Percentiles rank a stretch among this genome's conserved stretches.
Evolutionary conservation across 2,329 filamentous ascomycete genomes (phyloP).

Genomic region (Fusarium palustre): DNA sequence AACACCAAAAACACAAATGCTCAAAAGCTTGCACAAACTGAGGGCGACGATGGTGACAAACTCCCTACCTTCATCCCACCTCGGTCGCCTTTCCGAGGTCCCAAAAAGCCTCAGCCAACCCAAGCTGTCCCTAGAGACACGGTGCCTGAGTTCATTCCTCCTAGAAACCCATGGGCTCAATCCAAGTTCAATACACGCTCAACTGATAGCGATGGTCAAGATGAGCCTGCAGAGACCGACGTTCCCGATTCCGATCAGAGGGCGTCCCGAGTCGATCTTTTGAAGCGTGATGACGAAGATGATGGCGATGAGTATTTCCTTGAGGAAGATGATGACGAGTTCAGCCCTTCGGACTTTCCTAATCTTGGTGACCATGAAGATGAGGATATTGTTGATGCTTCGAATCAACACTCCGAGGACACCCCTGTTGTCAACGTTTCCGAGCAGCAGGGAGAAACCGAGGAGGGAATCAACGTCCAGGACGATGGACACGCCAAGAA

Average conservation of each 20-base stretch:
- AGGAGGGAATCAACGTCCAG: not conserved
- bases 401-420: not conserved
- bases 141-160: conserved; percentile 16
- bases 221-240: conserved; percentile 4
- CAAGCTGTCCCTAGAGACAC: conserved; percentile 20
- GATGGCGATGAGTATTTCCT: conserved; percentile 13
- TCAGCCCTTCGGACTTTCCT: conserved; percentile 16
- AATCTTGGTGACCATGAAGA: conserved; percentile 14
- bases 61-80: conserved; percentile 27
- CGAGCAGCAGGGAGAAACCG: conserved; percentile 1
- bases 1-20: not conserved
- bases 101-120: conserved; percentile 12
- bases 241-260: conserved; percentile 8
- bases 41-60: not conserved
- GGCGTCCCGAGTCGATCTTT: conserved; percentile 5
- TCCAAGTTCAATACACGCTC: conserved; percentile 25
- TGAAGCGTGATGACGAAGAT: conserved; percentile 13
- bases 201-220: not conserved
- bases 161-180: conserved; percentile 19
- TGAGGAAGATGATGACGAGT: conserved; percentile 21
- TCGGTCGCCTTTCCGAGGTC: conserved; percentile 22
- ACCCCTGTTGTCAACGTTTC: not conserved
- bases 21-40: not conserved
- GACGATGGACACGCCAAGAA: conserved; percentile 12
- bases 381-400: not conserved